Evolutionary conservation across 2,329 filamentous ascomycete genomes (phyloP), one percentile per base, ranked within the genome.

Genomic region (Neofusicoccum cordaticola): DNA sequence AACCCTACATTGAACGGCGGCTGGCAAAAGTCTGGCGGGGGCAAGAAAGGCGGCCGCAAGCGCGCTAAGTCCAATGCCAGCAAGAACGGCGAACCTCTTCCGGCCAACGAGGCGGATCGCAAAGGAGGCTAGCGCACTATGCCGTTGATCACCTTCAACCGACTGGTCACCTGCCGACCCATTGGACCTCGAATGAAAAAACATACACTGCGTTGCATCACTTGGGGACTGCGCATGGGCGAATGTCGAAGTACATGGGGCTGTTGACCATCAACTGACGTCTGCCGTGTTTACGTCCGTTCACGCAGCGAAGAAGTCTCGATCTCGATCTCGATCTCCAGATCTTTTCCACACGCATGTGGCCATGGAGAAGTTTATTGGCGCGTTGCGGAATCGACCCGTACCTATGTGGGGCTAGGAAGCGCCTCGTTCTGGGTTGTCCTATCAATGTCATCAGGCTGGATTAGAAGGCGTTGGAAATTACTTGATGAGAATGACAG

Each of bases 81-180:
- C 67, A 70, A 69, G 70, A 63, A 73, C 70, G 65, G 65, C 19
- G 65, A 83, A 69, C 73, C 78, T 3, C 65, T 81, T 60, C 80
- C 80, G 15, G 73, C 71, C 1, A 81, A 80, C 68, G 75, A 78
- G 51, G 74, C 75, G 39, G 80, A 82, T 60, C 74, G 80, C 41
- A 83, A 83, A 66, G 81, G 81, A 12, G 81, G 81, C 22, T 80
- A 65, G 48, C 22, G 19, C 50, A 22, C 15, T 17, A 7, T 9
- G 3, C n/a, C n/a, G 27, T 19, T 17, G 41, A 5, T 31, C 27
- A 15, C 15, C 8, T 6, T 31, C 15, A 3, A 34, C 19, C 34
- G n/a, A 15, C 27, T 19, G 35, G 31, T 27, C 41, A 37, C 11
- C 11, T 47, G 42, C 50, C 41, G 47, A 12, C 56, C 31, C n/a